Conservation (phyloP, 73 alveolate genomes). For the Paramecium sonneborni region DNA sequence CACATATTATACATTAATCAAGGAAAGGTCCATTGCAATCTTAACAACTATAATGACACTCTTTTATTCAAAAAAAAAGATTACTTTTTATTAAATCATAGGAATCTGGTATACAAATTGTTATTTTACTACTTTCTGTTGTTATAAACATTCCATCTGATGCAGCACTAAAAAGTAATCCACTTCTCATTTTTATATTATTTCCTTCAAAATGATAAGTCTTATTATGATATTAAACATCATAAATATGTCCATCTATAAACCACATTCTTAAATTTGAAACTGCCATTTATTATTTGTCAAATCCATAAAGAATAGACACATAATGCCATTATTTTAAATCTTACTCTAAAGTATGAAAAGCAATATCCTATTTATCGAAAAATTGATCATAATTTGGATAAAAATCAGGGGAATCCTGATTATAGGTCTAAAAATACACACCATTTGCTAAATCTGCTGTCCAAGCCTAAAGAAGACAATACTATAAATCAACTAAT, state of each 20-base stretch:
- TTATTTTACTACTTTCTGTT: neutral
- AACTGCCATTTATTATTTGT: neutral
- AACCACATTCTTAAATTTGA: neutral
- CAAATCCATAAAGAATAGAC: neutral
- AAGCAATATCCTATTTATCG: neutral
- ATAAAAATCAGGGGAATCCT: neutral
- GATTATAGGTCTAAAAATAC: neutral
- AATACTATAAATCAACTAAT: neutral
- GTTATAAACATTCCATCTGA: neutral
- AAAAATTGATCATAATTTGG: neutral
- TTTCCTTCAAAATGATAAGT: neutral
- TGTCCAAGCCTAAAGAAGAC: neutral
- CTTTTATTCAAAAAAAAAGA: neutral
- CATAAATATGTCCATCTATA: neutral
- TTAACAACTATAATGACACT: neutral
- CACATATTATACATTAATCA: neutral
- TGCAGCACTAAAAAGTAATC: neutral
- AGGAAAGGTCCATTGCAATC: neutral
- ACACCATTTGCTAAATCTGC: neutral
- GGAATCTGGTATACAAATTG: neutral
- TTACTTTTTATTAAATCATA: neutral
- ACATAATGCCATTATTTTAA: neutral
- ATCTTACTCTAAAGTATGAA: neutral
- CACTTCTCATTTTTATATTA: neutral
- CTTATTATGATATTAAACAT: neutral